Conservation (phyloP, 2,329 filamentous ascomycete genomes). For the Pseudogymnoascus sp. region DNA sequence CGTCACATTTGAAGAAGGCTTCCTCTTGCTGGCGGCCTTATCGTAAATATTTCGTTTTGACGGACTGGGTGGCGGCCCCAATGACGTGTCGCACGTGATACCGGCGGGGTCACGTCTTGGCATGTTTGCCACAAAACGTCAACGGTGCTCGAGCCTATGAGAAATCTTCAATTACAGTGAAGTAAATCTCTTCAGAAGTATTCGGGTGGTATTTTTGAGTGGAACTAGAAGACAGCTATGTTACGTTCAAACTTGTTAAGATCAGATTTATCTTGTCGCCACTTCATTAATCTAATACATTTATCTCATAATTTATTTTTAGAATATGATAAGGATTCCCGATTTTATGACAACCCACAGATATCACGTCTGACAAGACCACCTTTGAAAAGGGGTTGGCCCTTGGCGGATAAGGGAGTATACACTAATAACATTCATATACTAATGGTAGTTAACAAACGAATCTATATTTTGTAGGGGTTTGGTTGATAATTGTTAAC, state of each 20-base stretch:
- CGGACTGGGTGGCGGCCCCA: background rate
- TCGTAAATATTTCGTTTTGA: constrained; percentile 4
- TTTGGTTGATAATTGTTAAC: background rate
- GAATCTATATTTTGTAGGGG: background rate
- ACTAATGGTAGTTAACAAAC: background rate
- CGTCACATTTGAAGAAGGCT: background rate
- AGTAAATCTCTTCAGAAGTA: background rate
- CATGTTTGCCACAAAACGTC: background rate
- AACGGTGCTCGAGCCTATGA: background rate
- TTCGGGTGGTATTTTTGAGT: background rate
- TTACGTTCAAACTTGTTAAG: background rate
- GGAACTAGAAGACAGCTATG: background rate
- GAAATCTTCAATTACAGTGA: background rate
- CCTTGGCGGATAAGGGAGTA: no score
- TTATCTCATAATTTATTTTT: background rate
- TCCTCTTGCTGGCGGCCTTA: background rate
- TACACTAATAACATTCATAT: background rate
- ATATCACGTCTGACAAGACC: background rate
- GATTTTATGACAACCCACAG: background rate
- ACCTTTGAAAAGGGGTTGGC: no score
- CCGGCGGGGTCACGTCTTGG: constrained; percentile 2
- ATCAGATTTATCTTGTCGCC: background rate
- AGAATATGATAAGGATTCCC: background rate
- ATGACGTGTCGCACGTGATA: constrained; percentile 7
- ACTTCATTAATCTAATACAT: background rate